Evolutionary conservation across 1,284 basidiomycete genomes (phyloP).

Genomic region (Puccinia horiana): DNA sequence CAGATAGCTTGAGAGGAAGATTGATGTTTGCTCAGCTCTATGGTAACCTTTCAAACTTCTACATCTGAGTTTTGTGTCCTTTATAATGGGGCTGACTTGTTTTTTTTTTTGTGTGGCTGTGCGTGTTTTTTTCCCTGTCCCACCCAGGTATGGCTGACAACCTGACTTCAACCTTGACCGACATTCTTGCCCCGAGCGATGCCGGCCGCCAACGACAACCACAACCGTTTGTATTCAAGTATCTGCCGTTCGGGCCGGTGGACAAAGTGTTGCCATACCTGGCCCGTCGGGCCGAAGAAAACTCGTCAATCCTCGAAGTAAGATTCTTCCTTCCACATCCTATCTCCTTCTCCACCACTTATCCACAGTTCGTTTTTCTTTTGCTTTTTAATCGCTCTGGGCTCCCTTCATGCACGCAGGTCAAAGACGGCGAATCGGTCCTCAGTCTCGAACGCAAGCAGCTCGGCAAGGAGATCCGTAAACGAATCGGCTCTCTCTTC

Average conservation of each 20-base stretch:
- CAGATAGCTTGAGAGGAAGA: constrained; percentile 34
- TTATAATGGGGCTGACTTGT: not conserved
- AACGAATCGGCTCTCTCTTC: not conserved
- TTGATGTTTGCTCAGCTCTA: constrained; percentile 49
- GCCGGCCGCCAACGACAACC: not conserved
- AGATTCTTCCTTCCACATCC: not conserved
- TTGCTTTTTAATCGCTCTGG: not conserved
- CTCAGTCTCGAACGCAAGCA: not conserved
- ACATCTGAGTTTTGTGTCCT: not conserved
- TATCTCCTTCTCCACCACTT: not conserved
- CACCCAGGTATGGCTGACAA: constrained; percentile 40
- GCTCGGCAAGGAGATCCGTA: constrained; percentile 17
- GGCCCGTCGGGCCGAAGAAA: constrained; percentile 39
- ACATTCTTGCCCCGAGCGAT: constrained; percentile 5
- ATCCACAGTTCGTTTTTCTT: not conserved
- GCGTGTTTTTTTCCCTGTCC: not conserved
- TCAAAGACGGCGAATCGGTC: not conserved
- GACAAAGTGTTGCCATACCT: constrained; percentile 36
- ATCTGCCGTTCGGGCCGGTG: constrained; percentile 36
- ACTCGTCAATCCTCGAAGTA: constrained; percentile 23
- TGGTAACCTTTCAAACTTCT: not conserved
- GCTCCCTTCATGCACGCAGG: not conserved
- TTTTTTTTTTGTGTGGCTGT: not conserved
- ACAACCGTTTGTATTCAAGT: constrained; percentile 43
- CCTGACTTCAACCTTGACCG: constrained; percentile 17